A percentile compares a stretch with the other conserved stretches of the same genome.
These are phyloP conservation scores for Candida nanaspora DNA, from an alignment of 805 yeast genomes.

Conservation along the genomic window DNA sequence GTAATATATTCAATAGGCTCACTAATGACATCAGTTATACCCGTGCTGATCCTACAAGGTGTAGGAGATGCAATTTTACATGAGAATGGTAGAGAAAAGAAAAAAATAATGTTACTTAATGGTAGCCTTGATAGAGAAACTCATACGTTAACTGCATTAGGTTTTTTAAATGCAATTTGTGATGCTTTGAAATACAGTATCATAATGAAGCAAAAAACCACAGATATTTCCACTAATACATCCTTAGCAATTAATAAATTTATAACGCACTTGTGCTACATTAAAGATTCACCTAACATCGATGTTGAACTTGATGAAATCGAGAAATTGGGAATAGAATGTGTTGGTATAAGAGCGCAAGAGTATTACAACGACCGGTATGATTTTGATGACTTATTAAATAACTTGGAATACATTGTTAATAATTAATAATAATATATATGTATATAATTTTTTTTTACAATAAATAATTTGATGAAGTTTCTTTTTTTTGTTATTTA, in stretches of 20 bases:
- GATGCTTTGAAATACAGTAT: constrained; percentile 51
- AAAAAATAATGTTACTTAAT: constrained; percentile 61
- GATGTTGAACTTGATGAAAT: constrained; percentile 37
- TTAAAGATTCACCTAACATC: constrained; percentile 41
- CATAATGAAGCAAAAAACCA: constrained; percentile 10
- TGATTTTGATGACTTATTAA: constrained; percentile 35
- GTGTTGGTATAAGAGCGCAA: constrained; percentile 33
- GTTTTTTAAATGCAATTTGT: constrained; percentile 48
- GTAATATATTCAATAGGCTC: constrained; percentile 82
- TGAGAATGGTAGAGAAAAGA: constrained; percentile 13
- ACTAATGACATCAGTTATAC: constrained; percentile 79
- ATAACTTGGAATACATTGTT: constrained; percentile 1
- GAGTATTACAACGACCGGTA: constrained; percentile 23
- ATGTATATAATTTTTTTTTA: too few relatives aligned
- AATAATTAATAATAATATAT: too few relatives aligned
- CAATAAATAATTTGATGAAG: neutral
- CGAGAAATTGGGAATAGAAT: constrained; percentile 35
- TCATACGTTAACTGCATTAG: constrained; percentile 51
- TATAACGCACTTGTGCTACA: constrained; percentile 58
- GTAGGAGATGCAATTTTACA: constrained; percentile 51
- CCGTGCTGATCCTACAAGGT: constrained; percentile 68
- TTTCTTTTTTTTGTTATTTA: neutral
- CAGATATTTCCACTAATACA: constrained; percentile 25
- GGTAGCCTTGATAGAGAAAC: constrained; percentile 81
- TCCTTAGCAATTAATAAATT: constrained; percentile 21